Base-by-base conservation (phyloP, 371 early-diverging fungal genomes). In the Racocetra persica region DNA sequence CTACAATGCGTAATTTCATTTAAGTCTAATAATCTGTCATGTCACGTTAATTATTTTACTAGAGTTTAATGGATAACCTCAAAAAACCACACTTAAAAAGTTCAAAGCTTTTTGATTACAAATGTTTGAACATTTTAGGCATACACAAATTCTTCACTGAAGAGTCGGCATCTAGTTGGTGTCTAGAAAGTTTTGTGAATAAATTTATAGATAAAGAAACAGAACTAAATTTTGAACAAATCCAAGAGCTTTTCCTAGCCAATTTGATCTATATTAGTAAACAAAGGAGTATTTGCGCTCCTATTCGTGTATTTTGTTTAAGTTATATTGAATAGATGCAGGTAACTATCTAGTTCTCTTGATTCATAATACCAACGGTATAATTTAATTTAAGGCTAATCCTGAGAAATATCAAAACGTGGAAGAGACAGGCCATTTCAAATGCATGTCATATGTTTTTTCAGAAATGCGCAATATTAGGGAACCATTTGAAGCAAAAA, bases 31-130 rank as follows among this genome's bases (percentile, higher is more conserved):
- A 38, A 38, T 38, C 38, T 38, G 38, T 38, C 38, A 38, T 6
- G 6, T 38, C 38, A 38, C 38, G 38, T 38, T 38, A 38, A 38
- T 38, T 38, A 38, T 38, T 38, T 38, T 38, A 38, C 38, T 55
- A 0, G 55, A 4, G 6, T 55, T 55, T 65, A 38, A 28, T 14
- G 65, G 28, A 65, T 32, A 38, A 65, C 65, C 18, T 65, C 38
- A 65, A 69, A 41, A 49, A 69, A 69, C 52, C 52, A 24, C 70
- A 52, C 26, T 51, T 70, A 26, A 70, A 70, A 26, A 70, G 70
- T 16, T 14, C 52, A 18, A 70, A 70, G 14, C 24, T 22, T 52
- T 67, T 70, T 26, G 26, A 70, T 2, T 70, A 70, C 51, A 70
- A 70, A 52, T 70, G 70, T 70, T 16, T 26, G 14, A 14, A 41